phyloP scores from a whole-genome alignment of 2,329 filamentous ascomycete genomes.

The Colletotrichum aenigma region DNA sequence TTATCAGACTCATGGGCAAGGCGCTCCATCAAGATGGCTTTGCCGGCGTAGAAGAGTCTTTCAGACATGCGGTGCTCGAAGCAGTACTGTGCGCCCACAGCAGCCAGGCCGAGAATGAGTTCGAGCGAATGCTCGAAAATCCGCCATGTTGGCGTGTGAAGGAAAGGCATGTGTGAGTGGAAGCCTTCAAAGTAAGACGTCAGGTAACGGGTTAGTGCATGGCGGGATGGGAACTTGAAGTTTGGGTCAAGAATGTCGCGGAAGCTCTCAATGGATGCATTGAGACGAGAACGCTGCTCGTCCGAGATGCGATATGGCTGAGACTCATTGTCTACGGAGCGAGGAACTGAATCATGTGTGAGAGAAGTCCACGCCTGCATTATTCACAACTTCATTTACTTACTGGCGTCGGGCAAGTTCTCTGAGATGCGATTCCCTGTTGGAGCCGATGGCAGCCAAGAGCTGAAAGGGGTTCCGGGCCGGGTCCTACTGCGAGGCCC shows the following conservation, averaged over 20 bases:
- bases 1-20: conserved; percentile 25
- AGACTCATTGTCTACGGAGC: conserved; percentile 21
- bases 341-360: conserved; percentile 5
- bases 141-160: conserved; percentile 37
- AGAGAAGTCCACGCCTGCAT: background rate
- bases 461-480: conserved; percentile 38
- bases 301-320: conserved; percentile 32
- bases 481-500: conserved; percentile 19
- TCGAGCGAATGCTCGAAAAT: conserved; percentile 34
- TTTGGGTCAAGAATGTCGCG: conserved; percentile 29
- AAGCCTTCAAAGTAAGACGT: conserved; percentile 41
- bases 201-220: conserved; percentile 38
- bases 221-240: conserved; percentile 38
- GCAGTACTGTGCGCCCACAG: conserved; percentile 41
- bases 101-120: conserved; percentile 33
- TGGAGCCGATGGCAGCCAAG: conserved; percentile 40
- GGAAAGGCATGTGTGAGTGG: conserved; percentile 41
- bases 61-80: conserved; percentile 39
- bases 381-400: background rate
- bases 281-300: conserved; percentile 33
- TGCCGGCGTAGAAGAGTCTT: conserved; percentile 35
- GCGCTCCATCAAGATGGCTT: conserved; percentile 34
- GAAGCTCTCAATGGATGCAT: conserved; percentile 28
- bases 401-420: conserved; percentile 23
- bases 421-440: conserved; percentile 29